A percentile compares a stretch with the other conserved stretches of the same genome.
Conservation (phyloP, 108 stramenopile genomes). For the Cyclotella kingstonii region DNA sequence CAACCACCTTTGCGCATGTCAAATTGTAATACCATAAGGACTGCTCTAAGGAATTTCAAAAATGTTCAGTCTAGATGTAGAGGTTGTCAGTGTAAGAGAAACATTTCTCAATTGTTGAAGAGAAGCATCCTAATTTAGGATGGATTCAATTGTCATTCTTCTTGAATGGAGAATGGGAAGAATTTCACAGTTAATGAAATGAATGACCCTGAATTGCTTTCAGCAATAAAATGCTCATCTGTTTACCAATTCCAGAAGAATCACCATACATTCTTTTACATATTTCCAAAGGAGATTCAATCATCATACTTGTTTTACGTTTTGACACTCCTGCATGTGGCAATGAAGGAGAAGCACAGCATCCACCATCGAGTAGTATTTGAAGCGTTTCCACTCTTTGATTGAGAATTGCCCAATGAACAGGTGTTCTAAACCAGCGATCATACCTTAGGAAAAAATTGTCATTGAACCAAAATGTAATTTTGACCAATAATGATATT, state of each 20-base stretch:
- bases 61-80: too few species aligned
- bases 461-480: background rate
- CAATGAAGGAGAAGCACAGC: slow-evolving; percentile 56
- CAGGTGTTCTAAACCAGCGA: slow-evolving; percentile 70
- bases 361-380: slow-evolving; percentile 61
- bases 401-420: slow-evolving; percentile 87
- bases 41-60: too few species aligned
- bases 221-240: slow-evolving; percentile 9
- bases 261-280: slow-evolving; percentile 62
- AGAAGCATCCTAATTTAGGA: too few species aligned
- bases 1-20: too few species aligned
- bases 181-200: too few species aligned
- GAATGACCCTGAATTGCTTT: too few species aligned
- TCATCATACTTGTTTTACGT: slow-evolving; percentile 50
- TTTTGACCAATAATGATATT: background rate
- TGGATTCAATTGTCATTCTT: too few species aligned
- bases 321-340: slow-evolving; percentile 36
- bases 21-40: too few species aligned
- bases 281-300: slow-evolving; percentile 76
- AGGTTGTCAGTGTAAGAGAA: too few species aligned
- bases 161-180: too few species aligned
- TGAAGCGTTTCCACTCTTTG: slow-evolving; percentile 55
- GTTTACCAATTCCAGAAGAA: slow-evolving; percentile 17
- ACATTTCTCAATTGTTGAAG: too few species aligned
- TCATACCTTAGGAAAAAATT: slow-evolving; percentile 9